phyloP scores from a whole-genome alignment of 192 early-diverging fungal genomes.

The Geranomyces michiganensis region DNA sequence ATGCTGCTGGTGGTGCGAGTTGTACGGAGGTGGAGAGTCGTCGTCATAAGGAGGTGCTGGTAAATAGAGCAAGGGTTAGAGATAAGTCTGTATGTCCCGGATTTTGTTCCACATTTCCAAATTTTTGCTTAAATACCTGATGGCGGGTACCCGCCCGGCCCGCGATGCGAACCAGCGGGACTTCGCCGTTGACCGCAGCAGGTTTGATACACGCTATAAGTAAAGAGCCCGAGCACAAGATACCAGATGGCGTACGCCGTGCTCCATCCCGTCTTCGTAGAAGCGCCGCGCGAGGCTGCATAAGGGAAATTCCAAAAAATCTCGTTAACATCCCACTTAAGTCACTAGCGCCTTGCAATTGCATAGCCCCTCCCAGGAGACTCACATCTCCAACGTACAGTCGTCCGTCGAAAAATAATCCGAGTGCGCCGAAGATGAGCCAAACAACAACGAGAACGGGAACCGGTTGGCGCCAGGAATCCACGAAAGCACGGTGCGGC shows the following conservation, averaged over 20 bases:
- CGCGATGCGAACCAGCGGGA: neutral
- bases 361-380: neutral
- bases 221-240: conserved; percentile 23
- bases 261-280: conserved; percentile 14
- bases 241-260: conserved; percentile 15
- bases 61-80: neutral
- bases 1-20: neutral
- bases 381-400: conserved; percentile 22
- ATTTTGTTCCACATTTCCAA: neutral
- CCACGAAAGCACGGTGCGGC: neutral
- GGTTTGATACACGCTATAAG: conserved; percentile 12
- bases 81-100: neutral
- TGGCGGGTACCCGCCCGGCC: conserved; percentile 3
- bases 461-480: conserved; percentile 8
- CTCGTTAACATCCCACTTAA: too few relatives aligned
- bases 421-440: neutral
- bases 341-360: neutral
- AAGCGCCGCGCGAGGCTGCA: conserved; percentile 22
- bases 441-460: conserved; percentile 31
- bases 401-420: neutral
- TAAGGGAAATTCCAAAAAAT: too few relatives aligned
- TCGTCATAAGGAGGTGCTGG: neutral
- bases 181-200: neutral
- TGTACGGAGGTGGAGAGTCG: neutral
- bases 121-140: neutral